A percentile compares a stretch with the other conserved stretches of the same genome.
phyloP scores from a whole-genome alignment of 441 rosid species.

The Croton setiger region DNA sequence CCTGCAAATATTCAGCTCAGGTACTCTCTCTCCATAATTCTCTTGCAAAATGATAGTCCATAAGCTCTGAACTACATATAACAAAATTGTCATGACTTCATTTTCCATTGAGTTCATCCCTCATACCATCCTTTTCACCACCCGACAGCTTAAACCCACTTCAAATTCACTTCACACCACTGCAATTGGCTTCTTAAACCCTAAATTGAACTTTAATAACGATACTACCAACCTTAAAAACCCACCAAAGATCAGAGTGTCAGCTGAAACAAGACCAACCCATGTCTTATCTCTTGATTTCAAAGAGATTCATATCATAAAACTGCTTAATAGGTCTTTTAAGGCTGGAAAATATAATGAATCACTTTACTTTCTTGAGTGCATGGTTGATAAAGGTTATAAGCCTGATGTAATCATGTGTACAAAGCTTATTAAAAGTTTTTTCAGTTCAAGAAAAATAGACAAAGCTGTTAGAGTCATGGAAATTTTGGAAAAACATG shows the following conservation, averaged over 20 bases:
- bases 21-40: not conserved
- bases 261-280: slow-evolving; percentile 40
- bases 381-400: slow-evolving; percentile 54
- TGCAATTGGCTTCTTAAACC: slow-evolving; percentile 28
- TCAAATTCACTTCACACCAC: slow-evolving; percentile 28
- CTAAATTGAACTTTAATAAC: slow-evolving; percentile 12
- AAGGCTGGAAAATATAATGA: slow-evolving; percentile 58
- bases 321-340: slow-evolving; percentile 50
- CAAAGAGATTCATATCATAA: slow-evolving; percentile 51
- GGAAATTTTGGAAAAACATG: slow-evolving; percentile 68
- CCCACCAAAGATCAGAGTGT: slow-evolving; percentile 25
- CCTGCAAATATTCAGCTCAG: slow-evolving; percentile 16
- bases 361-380: slow-evolving; percentile 69
- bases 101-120: slow-evolving; percentile 39
- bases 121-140: slow-evolving; percentile 22
- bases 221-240: slow-evolving; percentile 23
- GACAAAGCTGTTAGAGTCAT: slow-evolving; percentile 64
- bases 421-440: slow-evolving; percentile 74
- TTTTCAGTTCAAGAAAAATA: slow-evolving; percentile 48
- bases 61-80: slow-evolving; percentile 11
- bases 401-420: slow-evolving; percentile 64
- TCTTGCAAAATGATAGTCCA: slow-evolving; percentile 12
- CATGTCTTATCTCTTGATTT: slow-evolving; percentile 46
- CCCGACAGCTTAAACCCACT: slow-evolving; percentile 29
- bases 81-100: slow-evolving; percentile 27